These are phyloP conservation scores for Sergeia podlipaevii DNA, from an alignment of 208 protist genomes.

Conservation along the genomic window DNA sequence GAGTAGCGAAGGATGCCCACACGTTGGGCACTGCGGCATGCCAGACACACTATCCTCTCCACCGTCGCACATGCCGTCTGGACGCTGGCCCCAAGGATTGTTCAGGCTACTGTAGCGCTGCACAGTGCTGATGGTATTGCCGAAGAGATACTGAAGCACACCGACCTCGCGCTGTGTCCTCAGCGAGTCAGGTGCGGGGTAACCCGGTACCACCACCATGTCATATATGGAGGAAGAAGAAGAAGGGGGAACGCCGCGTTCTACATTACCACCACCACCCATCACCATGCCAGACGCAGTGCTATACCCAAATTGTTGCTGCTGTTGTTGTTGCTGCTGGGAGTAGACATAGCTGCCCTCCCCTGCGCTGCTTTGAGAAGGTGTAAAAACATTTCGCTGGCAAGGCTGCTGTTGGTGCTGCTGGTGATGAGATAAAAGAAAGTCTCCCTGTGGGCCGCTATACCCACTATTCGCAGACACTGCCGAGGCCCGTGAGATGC, in stretches of 20 bases:
- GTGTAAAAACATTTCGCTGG: too few relatives aligned
- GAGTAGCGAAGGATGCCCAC: conserved; percentile 46
- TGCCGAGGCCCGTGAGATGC: not conserved
- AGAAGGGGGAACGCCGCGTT: not conserved
- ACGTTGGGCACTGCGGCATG: conserved; percentile 41
- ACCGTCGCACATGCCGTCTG: not conserved
- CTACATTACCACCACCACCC: too few relatives aligned
- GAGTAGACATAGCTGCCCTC: too few relatives aligned
- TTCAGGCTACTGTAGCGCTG: conserved; percentile 33
- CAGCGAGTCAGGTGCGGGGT: conserved; percentile 41
- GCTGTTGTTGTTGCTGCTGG: too few relatives aligned
- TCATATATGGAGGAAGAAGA: not conserved
- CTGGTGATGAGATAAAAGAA: not conserved
- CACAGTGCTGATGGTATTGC: conserved; percentile 40
- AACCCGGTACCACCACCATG: conserved; percentile 14
- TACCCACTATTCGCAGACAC: not conserved
- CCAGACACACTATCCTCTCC: not conserved
- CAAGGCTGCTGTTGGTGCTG: conserved; percentile 6
- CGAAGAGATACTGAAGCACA: conserved; percentile 59
- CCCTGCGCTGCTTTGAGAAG: too few relatives aligned
- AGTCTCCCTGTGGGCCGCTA: too few relatives aligned
- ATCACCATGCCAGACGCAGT: too few relatives aligned
- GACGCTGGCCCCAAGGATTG: conserved; percentile 22
- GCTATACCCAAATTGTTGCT: too few relatives aligned
- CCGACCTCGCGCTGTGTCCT: conserved; percentile 31